A percentile compares a stretch with the other conserved stretches of the same genome.
Conservation (phyloP, 2,329 filamentous ascomycete species). For the Cladosporium phlei region DNA sequence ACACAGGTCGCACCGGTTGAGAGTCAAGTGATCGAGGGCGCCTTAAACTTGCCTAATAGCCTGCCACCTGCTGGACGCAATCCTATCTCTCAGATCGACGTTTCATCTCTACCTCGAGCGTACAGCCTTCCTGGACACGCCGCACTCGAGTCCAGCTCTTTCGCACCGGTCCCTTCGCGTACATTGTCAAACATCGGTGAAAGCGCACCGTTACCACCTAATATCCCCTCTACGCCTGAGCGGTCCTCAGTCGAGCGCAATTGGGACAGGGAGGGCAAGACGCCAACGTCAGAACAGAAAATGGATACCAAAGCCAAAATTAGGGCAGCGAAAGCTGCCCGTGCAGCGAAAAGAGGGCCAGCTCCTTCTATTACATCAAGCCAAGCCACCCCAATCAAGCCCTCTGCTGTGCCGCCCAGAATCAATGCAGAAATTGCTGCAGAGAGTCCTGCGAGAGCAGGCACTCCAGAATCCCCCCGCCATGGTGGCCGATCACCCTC, state of each 20-base stretch:
- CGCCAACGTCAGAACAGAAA: constrained; percentile 12
- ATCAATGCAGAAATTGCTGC: constrained; percentile 20
- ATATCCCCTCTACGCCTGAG: constrained; percentile 14
- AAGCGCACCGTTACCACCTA: constrained; percentile 22
- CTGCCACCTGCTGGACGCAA: no score
- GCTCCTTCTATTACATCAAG: background rate
- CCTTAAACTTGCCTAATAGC: no score
- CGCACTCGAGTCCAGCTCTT: background rate
- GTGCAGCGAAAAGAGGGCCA: constrained; percentile 8
- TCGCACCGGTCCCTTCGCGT: constrained; percentile 23
- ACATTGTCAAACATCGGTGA: constrained; percentile 22
- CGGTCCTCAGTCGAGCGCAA: background rate
- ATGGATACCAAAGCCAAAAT: background rate
- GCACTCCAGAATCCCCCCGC: constrained; percentile 15
- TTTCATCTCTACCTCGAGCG: background rate
- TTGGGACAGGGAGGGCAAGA: constrained; percentile 9
- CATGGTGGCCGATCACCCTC: constrained; percentile 31
- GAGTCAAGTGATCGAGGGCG: no score
- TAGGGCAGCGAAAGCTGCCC: constrained; percentile 17
- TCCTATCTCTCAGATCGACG: no score
- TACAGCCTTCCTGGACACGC: background rate
- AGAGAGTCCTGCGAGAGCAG: constrained; percentile 14
- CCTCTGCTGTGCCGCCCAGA: constrained; percentile 21
- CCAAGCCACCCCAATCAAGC: constrained; percentile 3
- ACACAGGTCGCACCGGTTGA: constrained; percentile 18